These are phyloP conservation scores for Kwoniella shandongensis DNA, from an alignment of 768 basidiomycete species.

Conservation along the genomic window DNA sequence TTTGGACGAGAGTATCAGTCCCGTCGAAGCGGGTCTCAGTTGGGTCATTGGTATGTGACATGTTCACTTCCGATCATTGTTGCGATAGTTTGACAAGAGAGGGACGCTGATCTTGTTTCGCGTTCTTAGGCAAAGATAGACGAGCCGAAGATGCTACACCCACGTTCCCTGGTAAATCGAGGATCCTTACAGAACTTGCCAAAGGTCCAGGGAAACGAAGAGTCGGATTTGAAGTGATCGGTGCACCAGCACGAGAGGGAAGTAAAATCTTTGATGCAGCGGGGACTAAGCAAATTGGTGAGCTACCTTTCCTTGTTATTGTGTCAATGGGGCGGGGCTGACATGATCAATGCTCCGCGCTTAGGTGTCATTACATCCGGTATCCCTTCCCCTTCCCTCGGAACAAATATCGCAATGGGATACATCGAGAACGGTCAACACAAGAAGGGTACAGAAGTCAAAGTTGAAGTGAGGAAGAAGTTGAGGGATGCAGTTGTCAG, in stretches of 20 bases:
- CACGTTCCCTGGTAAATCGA: constrained; percentile 53
- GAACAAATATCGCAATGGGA: constrained; percentile 94
- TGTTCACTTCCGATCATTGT: neutral
- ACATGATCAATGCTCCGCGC: neutral
- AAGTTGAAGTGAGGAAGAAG: constrained; percentile 81
- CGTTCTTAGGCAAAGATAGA: constrained; percentile 76
- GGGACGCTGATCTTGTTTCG: neutral
- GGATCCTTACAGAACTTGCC: constrained; percentile 72
- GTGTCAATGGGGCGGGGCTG: neutral
- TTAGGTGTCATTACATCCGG: constrained; percentile 83
- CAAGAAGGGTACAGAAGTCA: constrained; percentile 84
- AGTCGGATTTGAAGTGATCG: constrained; percentile 79
- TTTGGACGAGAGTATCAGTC: constrained; percentile 78
- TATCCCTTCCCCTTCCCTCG: constrained; percentile 87
- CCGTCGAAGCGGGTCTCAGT: constrained; percentile 83
- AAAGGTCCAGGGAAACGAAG: constrained; percentile 73
- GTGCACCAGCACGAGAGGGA: constrained; percentile 86
- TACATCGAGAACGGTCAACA: constrained; percentile 76
- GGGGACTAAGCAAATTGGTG: constrained; percentile 64
- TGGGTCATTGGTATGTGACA: constrained; percentile 82
- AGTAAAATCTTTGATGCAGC: constrained; percentile 68
- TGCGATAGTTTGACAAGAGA: neutral
- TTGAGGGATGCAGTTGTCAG: constrained; percentile 70
- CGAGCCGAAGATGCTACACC: constrained; percentile 57
- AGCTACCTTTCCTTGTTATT: constrained; percentile 29